Evolutionary conservation across 768 basidiomycete species (phyloP).

Genomic region (Scleroderma bovista): DNA sequence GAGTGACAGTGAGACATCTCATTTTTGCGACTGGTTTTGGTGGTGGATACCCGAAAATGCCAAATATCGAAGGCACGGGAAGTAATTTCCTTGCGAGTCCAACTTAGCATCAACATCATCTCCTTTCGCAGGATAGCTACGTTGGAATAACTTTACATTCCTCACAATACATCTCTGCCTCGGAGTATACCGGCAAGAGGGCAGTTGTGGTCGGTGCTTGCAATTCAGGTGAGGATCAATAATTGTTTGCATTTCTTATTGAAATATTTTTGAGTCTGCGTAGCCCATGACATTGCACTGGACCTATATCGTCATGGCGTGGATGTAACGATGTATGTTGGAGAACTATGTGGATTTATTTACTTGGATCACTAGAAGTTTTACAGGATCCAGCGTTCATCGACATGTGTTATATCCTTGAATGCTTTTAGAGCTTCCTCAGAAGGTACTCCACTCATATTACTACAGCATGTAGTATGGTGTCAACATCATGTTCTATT

Average conservation of each 20-base stretch:
- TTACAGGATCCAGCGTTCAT: slow-evolving; percentile 24
- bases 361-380: slow-evolving; percentile 8
- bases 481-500: background rate
- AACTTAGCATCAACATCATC: background rate
- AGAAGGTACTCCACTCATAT: slow-evolving; percentile 8
- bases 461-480: background rate
- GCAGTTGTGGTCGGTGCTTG: slow-evolving; percentile 60
- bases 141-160: slow-evolving; percentile 53
- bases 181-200: slow-evolving; percentile 52
- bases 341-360: slow-evolving; percentile 19
- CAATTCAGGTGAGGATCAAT: slow-evolving; percentile 42
- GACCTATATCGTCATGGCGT: slow-evolving; percentile 27
- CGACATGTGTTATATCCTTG: slow-evolving; percentile 21
- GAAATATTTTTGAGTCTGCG: background rate
- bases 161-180: slow-evolving; percentile 38
- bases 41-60: slow-evolving; percentile 42
- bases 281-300: slow-evolving; percentile 36
- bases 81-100: background rate
- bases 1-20: slow-evolving; percentile 42
- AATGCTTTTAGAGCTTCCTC: slow-evolving; percentile 5
- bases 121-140: slow-evolving; percentile 38
- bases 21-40: slow-evolving; percentile 52
- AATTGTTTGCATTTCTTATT: slow-evolving; percentile 1
- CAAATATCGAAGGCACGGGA: slow-evolving; percentile 40
- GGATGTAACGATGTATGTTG: slow-evolving; percentile 21